Base-by-base conservation (phyloP, 306 rosid genomes). In the Myrica gale region DNA sequence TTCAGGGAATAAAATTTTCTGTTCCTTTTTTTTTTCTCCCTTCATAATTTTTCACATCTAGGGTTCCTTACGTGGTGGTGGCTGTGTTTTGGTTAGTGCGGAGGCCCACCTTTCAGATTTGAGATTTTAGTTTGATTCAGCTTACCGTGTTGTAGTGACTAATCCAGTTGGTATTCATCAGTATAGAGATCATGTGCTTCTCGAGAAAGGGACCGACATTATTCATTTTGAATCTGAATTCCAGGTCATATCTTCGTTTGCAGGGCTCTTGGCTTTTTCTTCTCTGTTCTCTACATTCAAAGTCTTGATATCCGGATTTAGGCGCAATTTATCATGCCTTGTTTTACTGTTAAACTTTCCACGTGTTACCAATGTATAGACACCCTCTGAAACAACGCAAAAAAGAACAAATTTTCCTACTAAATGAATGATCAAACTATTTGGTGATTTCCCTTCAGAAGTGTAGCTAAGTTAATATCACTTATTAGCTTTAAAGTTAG, bases 51-150 rank as follows among this genome's bases (percentile, higher is more conserved):
- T 89, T 87, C 83, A 85, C 72, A 71, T 84, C 79, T 84, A 86
- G 95, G 88, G 91, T 80, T 83, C 86, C 85, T 82, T 82, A 74
- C 79, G 83, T 57, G 89, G 91, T 81, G 90, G 98, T 76, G 92
- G 93, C 97, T 87, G 88, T 90, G 92, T 90, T 90, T 88, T 91
- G 92, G 83, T 87, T 87, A 91, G 97, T 81, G 86, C 85, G 85
- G 90, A 84, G 86, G 83, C 84, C 96, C 97, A 86, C 96, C 90
- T 89, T 80, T 79, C 79, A 83, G 79, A 80, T 84, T 86, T 85
- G 95, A 93, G 96, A 80, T 93, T 32, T 90, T 88, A 89, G 90
- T 84, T 93, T 85, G 81, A 85, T 89, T 90, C 89, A 79, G 89
- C 78, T 86, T 53, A 76, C 76, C 86, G 89, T 80, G 87, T 76